Base-by-base conservation (phyloP, 2,329 filamentous ascomycete species). In the Trichoderma breve region DNA sequence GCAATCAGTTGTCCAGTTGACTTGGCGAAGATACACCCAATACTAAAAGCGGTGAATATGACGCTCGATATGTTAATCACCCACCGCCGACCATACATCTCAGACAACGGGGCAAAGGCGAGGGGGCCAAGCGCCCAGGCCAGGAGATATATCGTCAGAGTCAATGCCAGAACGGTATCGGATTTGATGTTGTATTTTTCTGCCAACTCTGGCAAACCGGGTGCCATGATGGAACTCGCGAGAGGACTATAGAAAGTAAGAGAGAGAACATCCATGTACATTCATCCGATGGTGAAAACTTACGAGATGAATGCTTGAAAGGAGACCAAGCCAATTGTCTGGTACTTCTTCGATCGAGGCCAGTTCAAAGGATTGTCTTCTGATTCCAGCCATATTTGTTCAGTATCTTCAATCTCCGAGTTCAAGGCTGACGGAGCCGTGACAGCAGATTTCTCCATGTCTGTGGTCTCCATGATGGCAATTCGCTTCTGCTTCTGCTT, bases 41-140 rank as follows among this genome's bases (percentile, higher is more conserved):
- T 75, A 39, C 78, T 83, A 72, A 91, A 90, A 76, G 89, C 88
- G 7, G 90, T 88, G 9, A 82, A 83, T 15, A 90, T 77, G 14
- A 90, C 86, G 32, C 88, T 87, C 73, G 79, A 81, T 43, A 76
- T 70, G 68, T 83, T 77, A 71, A 84, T 84, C 28, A 86, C 75
- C 21, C 79, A 76, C 15, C 81, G 75, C 5, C 84, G 81, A 4
- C 84, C 84, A 71, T 84, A 85, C 43, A 84, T 74, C 74, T 89
- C 87, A 12, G 82, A 85, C 6, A 87, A 73, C 0, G 87, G 86
- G 0, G 84, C 84, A 72, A 85, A 82, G 8, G 85, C 72, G 7
- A 87, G 75, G 0, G 86, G 85, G 0, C 85, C 86, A 47, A 87
- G 58, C 9, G 68, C 68, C 68, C 43, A 70, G 11, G 58, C 68